A percentile compares a stretch with the other conserved stretches of the same genome.
Conservation (phyloP, 164 flowering plant genomes). For the Kingdonia uniflora region DNA sequence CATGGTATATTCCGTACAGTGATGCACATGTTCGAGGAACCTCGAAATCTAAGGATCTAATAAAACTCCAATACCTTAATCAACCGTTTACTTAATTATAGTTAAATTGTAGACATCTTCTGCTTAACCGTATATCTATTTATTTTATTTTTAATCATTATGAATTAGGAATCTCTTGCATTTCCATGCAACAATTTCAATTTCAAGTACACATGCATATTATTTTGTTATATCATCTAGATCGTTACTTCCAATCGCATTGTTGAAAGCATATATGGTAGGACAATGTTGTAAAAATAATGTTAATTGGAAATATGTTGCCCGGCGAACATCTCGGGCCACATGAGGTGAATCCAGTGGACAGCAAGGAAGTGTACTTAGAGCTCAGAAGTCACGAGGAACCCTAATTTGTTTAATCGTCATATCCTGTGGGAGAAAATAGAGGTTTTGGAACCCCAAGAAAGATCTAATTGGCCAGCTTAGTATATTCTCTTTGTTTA, state of each 20-base stretch:
- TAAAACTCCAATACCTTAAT: no score
- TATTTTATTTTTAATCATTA: no score
- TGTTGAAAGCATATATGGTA: background rate
- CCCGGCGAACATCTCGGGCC: slow-evolving; percentile 16
- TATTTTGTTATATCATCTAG: background rate
- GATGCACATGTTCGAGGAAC: no score
- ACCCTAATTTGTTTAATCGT: slow-evolving; percentile 12
- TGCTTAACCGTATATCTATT: no score
- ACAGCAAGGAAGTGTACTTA: slow-evolving; percentile 11
- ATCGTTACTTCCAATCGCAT: background rate
- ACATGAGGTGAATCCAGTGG: slow-evolving; percentile 16
- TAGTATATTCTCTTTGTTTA: background rate
- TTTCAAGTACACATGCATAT: background rate
- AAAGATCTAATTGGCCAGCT: slow-evolving; percentile 10
- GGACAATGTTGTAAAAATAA: background rate
- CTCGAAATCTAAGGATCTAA: no score
- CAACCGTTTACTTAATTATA: no score
- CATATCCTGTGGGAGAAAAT: slow-evolving; percentile 8
- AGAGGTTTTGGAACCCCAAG: slow-evolving; percentile 8
- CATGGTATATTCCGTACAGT: no score
- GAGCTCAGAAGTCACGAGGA: slow-evolving; percentile 8
- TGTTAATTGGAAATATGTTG: background rate
- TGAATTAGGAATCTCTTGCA: no score
- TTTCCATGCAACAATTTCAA: background rate
- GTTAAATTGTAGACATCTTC: no score